Percentiles rank a stretch among this genome's conserved stretches.
These are phyloP conservation scores for Lasiodiplodia sp. DNA, from an alignment of 2,329 filamentous ascomycete genomes.

Conservation along the genomic window DNA sequence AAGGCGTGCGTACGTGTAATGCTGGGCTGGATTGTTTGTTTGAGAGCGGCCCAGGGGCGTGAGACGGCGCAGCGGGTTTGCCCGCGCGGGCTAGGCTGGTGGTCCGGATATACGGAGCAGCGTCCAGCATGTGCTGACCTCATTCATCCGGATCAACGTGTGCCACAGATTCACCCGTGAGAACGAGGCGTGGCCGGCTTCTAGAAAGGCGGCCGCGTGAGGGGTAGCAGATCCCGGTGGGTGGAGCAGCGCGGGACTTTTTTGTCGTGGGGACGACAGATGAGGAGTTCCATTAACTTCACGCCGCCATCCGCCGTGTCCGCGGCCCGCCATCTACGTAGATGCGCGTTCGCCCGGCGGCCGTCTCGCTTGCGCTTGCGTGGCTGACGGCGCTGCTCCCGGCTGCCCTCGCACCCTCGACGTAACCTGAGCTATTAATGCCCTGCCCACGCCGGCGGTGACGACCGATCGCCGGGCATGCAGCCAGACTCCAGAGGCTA, in stretches of 20 bases:
- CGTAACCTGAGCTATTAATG: constrained; percentile 23
- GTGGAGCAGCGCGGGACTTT: constrained; percentile 2
- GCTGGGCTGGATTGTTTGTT: constrained; percentile 17
- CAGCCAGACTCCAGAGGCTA: not conserved
- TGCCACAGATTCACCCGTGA: constrained; percentile 2
- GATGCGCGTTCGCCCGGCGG: constrained; percentile 1
- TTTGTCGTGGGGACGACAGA: not conserved
- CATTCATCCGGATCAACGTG: constrained; percentile 18
- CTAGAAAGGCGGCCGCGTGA: constrained; percentile 18
- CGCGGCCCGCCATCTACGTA: constrained; percentile 13
- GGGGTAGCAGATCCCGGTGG: constrained; percentile 9
- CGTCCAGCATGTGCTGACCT: constrained; percentile 13
- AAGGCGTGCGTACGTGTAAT: constrained; percentile 17
- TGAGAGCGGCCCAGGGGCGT: constrained; percentile 3
- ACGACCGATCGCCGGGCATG: constrained; percentile 14
- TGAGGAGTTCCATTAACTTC: not conserved
- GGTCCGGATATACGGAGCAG: constrained; percentile 18
- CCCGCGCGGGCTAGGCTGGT: constrained; percentile 7
- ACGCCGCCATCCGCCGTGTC: constrained; percentile 12
- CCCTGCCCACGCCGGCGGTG: not conserved
- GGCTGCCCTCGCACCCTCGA: not conserved
- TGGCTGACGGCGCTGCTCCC: constrained; percentile 5
- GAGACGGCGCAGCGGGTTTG: constrained; percentile 11
- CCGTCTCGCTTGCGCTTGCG: constrained; percentile 13
- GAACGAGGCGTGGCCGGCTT: constrained; percentile 2